Conservation (phyloP, 441 rosid genomes). For the Euphorbia schlechtendalii region DNA sequence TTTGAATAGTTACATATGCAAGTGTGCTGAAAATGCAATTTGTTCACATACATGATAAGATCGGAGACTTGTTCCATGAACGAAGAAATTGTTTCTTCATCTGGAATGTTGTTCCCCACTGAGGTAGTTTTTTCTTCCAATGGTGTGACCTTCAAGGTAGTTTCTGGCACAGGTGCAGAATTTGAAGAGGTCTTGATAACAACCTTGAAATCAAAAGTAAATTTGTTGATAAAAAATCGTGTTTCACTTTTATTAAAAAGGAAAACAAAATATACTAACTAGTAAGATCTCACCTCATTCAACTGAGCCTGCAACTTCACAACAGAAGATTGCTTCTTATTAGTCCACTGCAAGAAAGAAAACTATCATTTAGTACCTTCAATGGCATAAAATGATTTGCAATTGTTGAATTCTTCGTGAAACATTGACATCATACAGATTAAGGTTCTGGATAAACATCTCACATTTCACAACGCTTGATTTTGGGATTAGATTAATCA, state of each 20-base stretch:
- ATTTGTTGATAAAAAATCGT: too few relatives aligned
- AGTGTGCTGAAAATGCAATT: neutral
- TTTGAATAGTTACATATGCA: neutral
- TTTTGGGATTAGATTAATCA: neutral
- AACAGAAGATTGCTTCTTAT: constrained; percentile 33
- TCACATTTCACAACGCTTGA: too few relatives aligned
- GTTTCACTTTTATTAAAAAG: constrained; percentile 5
- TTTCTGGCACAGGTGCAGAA: constrained; percentile 32
- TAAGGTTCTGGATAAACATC: neutral
- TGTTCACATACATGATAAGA: constrained; percentile 66
- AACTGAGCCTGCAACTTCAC: constrained; percentile 42
- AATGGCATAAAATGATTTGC: neutral
- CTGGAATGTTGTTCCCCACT: constrained; percentile 34
- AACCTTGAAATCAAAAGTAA: too few relatives aligned
- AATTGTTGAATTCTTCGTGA: neutral
- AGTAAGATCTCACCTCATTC: constrained; percentile 44
- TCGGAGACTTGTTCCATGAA: constrained; percentile 88
- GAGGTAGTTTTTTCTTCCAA: constrained; percentile 33
- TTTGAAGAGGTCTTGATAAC: too few relatives aligned
- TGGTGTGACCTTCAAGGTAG: constrained; percentile 27
- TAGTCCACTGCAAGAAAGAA: constrained; percentile 29
- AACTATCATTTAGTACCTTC: neutral
- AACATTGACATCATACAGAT: neutral
- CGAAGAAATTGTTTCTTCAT: constrained; percentile 43
- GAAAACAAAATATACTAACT: neutral